These are phyloP conservation scores for Flagelloscypha sp. DNA, from an alignment of 768 basidiomycete genomes.

Conservation along the genomic window DNA sequence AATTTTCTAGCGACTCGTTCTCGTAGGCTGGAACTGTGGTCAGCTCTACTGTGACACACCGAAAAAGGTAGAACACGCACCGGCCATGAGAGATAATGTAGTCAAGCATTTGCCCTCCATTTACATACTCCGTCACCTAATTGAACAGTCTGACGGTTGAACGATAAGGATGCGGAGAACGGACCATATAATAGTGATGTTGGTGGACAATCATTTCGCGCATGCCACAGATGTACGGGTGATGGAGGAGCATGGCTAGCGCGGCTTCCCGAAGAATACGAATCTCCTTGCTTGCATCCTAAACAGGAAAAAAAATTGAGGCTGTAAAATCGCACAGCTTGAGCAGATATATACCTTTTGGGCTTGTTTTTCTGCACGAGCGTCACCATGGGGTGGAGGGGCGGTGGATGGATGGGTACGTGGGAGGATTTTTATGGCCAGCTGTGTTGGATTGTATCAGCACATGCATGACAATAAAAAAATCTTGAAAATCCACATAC, in stretches of 20 bases:
- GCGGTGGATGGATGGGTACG: conserved; percentile 60
- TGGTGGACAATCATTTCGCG: conserved; percentile 97
- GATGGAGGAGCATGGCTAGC: conserved; percentile 90
- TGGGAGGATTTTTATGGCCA: conserved; percentile 98
- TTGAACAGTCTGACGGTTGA: too few species aligned
- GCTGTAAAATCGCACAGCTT: too few species aligned
- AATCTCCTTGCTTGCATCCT: conserved; percentile 94
- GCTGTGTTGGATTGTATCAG: conserved; percentile 43
- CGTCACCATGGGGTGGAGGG: conserved; percentile 43
- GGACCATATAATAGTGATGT: conserved; percentile 99
- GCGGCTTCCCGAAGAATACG: conserved; percentile 94
- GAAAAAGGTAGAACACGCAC: too few species aligned
- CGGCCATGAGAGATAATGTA: conserved; percentile 99
- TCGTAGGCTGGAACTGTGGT: too few species aligned
- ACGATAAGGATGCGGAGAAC: too few species aligned
- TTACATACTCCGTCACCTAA: conserved; percentile 98
- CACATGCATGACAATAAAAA: conserved; percentile 2
- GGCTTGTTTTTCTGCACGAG: conserved; percentile 66
- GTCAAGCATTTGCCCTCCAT: conserved; percentile 99
- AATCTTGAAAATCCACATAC: conserved; percentile 36
- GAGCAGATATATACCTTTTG: too few species aligned
- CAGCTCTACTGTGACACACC: too few species aligned
- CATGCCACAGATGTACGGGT: conserved; percentile 99
- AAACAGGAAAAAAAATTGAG: too few species aligned
- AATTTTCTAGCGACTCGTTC: conserved; percentile 97